A percentile compares a stretch with the other conserved stretches of the same genome.
Evolutionary conservation across 2,329 filamentous ascomycete species (phyloP).

Genomic region (Amphichorda felina): DNA sequence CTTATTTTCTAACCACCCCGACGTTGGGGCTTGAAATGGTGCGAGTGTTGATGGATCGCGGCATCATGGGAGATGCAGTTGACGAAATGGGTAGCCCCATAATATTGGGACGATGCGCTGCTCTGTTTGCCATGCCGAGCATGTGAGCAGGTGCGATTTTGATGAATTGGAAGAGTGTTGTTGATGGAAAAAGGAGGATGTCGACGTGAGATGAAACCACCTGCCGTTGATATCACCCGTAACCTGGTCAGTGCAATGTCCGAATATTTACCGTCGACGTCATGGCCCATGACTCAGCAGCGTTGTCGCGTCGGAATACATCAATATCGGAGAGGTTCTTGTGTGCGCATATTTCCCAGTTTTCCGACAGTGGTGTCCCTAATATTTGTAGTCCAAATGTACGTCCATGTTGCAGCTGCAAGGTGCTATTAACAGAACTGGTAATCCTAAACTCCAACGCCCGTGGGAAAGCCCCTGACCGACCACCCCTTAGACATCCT

Average conservation of each 20-base stretch:
- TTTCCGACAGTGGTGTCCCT: too few species aligned
- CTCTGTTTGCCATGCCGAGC: constrained; percentile 9
- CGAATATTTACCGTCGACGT: constrained; percentile 2
- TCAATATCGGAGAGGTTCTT: too few species aligned
- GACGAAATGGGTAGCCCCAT: neutral
- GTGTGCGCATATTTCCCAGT: too few species aligned
- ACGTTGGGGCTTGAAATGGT: constrained; percentile 36
- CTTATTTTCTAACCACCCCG: constrained; percentile 34
- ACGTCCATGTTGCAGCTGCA: too few species aligned
- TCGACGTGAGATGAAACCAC: neutral
- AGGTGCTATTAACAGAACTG: neutral
- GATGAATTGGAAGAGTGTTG: constrained; percentile 1
- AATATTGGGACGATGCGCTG: neutral
- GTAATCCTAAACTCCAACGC: neutral
- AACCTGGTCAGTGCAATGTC: constrained; percentile 1
- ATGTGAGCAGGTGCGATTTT: constrained; percentile 1
- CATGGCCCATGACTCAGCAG: neutral
- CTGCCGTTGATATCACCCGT: neutral
- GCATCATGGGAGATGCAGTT: constrained; percentile 2
- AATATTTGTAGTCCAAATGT: too few species aligned
- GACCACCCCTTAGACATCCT: constrained; percentile 8
- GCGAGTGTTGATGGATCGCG: constrained; percentile 2
- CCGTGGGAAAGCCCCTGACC: neutral
- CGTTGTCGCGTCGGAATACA: neutral
- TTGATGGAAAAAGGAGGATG: constrained; percentile 1